Evolutionary conservation across 306 rosid species (phyloP), one percentile per base, ranked within the genome.

Genomic region (Vigna reflexopilosa): DNA sequence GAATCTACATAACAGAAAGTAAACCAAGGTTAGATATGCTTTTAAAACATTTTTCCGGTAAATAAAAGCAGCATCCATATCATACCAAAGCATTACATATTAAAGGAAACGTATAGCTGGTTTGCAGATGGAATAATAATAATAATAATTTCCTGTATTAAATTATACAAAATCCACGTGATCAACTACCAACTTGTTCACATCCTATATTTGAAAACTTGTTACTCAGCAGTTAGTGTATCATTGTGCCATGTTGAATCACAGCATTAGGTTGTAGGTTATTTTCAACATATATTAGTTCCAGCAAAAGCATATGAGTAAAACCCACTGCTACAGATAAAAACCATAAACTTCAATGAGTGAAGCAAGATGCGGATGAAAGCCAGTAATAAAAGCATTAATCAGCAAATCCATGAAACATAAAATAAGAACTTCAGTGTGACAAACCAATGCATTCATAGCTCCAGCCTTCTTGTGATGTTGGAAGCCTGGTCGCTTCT

Each of bases 381-480:
- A 38, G 4, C 24, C 61, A 70, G 19, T 65, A 36, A 73, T 13
- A 45, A 64, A 32, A 9, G 69, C 34, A 72, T 16, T 49, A 6
- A 63, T 45, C 58, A 74, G 59, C 6, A 77, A 82, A 44, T 30
- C 47, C 73, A 71, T 65, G 38, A 20, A 79, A 61, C 36, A 52
- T 36, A 17, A 70, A 57, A 75, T 45, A 42, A 62, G 64, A 56
- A 68, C 13, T 64, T 66, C 50, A 20, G 81, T 67, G 40, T 38
- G 67, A 88, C 96, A 74, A 59, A 96, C 99, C 99, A 96, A 87
- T 75, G 99, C 99, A 90, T 96, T 96, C 99, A 96, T 96, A 74
- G 97, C 98, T 90, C 99, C 99, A 17, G 99, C 99, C 77, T 96
- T 96, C 88, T 96, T 96, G 96, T 96, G 99, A 90, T 96, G 99